Base-by-base conservation (phyloP, 257 asterid species). In the Jacaranda mimosifolia region DNA sequence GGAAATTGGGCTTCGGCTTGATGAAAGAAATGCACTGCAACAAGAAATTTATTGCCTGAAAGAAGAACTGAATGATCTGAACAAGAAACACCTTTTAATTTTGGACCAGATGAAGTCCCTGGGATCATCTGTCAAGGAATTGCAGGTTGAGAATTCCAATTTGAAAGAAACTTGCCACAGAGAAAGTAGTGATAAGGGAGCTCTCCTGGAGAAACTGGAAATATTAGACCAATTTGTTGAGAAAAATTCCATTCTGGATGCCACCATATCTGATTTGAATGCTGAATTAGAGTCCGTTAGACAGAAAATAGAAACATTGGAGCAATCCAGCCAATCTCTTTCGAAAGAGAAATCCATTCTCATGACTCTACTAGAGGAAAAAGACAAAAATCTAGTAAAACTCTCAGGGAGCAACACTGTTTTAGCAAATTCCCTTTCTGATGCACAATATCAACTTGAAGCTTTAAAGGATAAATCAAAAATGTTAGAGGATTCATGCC, bases 1-100 rank as follows among this genome's bases (percentile, higher is more conserved):
- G 83, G 99, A 96, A 84, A 95, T 93, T 79, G 99, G 88, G 84
- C 93, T 90, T 78, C 89, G 97, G 57, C 79, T 93, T 64, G 97
- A 91, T 77, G 84, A 96, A 80, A 90, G 97, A 86, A 96, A 96
- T 63, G 97, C 99, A 8, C 90, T 96, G 79, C 99, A 96, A 85
- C 97, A 91, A 83, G 99, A 96, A 84, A 91, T 93, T 66, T 93
- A 93, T 82, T 89, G 95, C 78, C 92, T 96, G 82, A 96, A 87
- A 82, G 98, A 96, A 87, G 97, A 96, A 78, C 82, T 92, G 57
- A 89, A 86, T 71, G 92, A 83, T 78, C 76, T 92, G 88, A 91
- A 82, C 81, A 82, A 80, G 83, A 88, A 87, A 51, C 91, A 89
- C 74, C 75, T 66, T 19, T 79, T 87, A 12, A 51, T 94, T 77